Base-by-base conservation (phyloP, 176 grass and related monocot species). In the Lolium rigidum region DNA sequence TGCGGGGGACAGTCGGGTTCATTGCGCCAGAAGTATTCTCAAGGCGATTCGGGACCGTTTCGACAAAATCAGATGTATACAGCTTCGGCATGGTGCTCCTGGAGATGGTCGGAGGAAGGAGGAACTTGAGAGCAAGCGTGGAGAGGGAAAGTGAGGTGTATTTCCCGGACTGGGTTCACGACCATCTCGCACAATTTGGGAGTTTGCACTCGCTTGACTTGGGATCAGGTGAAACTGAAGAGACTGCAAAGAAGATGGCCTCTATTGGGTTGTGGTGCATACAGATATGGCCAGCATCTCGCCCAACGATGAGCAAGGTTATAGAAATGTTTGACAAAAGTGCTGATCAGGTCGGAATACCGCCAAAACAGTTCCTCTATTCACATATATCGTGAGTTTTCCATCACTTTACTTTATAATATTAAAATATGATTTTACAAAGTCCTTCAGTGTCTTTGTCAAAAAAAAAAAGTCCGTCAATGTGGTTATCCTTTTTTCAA, bases 41-140 rank as follows among this genome's bases (percentile, higher is more conserved):
- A 8, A 26, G 71, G 46, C 44, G 21, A 46, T 74, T 87, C 8
- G 91, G 91, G 5, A 59, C 77, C 15, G 84, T 84, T 22, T 89
- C 91, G 2, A 89, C 79, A 24, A 92, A 96, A 47, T 96, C 87
- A 0, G 91, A 90, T 57, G 84, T 90, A 49, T 93, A 90, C 78
- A 93, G 84, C 63, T 93, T 87, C 17, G 91, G 91, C 7, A 77
- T 93, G 88, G 67, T 93, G 81, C 81, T 93, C 0, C 76, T 92
- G 24, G 86, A 95, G 69, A 84, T 91, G 78, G 87, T 91, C 0
- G 87, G 87, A n/a, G 91, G 87, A 65, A 65, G 87, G 65, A 84
- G 37, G 57, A 92, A 92, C 58, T 43, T 70, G 20, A 51, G 80
- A 24, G 24, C 17, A 24, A 76, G 41, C 0, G 25, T 75, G 20